Evolutionary conservation across 805 yeast species (phyloP).

Genomic region (Candida dajiaensis): DNA sequence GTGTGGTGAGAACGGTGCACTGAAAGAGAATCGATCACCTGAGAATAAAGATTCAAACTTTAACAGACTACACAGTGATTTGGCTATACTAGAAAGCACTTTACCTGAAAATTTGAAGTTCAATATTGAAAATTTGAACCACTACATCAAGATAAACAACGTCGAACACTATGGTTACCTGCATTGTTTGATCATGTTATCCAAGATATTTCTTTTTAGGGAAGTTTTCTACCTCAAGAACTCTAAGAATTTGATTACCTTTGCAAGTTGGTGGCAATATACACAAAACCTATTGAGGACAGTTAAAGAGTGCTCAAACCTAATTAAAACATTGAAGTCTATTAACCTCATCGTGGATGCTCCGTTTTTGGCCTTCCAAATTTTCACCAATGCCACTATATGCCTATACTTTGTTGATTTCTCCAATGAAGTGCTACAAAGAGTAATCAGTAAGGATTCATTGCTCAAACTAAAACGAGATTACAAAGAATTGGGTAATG

Average conservation of each 20-base stretch:
- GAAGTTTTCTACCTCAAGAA: slow-evolving; percentile 28
- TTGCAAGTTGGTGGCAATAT: slow-evolving; percentile 29
- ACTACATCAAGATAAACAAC: slow-evolving; percentile 28
- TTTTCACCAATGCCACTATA: slow-evolving; percentile 31
- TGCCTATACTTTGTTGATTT: slow-evolving; percentile 28
- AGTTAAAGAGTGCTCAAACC: slow-evolving; percentile 23
- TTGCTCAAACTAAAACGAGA: slow-evolving; percentile 2
- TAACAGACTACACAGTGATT: slow-evolving; percentile 19
- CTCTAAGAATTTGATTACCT: slow-evolving; percentile 2
- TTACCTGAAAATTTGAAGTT: slow-evolving; percentile 26
- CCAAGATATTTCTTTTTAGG: slow-evolving; percentile 30
- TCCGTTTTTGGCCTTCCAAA: slow-evolving; percentile 33
- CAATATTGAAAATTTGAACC: slow-evolving; percentile 23
- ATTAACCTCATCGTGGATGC: slow-evolving; percentile 31
- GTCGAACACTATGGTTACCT: slow-evolving; percentile 31
- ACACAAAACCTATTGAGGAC: slow-evolving; percentile 21
- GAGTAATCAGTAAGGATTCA: slow-evolving; percentile 1
- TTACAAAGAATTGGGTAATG: slow-evolving; percentile 4
- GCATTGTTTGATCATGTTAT: slow-evolving; percentile 28
- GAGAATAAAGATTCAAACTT: slow-evolving; percentile 26
- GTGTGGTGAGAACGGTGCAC: slow-evolving; percentile 32
- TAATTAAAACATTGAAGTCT: slow-evolving; percentile 23
- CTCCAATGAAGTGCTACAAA: slow-evolving; percentile 18
- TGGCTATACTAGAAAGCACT: slow-evolving; percentile 20
- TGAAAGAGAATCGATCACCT: slow-evolving; percentile 26